Evolutionary conservation across 2,329 filamentous ascomycete species (phyloP).

Genomic region (Eurotiales sp.): DNA sequence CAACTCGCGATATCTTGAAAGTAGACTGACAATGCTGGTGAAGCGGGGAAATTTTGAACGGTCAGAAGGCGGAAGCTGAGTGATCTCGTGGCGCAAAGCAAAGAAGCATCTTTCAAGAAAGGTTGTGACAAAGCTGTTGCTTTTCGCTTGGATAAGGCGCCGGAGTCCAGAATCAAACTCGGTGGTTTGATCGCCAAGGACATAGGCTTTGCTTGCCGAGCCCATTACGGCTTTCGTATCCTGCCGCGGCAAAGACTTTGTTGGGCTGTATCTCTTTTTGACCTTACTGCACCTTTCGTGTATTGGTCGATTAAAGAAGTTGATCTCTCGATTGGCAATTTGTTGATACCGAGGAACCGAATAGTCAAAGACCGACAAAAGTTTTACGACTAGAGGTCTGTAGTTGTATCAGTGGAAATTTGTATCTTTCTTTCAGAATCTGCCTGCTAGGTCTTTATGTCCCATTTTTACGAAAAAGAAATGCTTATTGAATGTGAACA

Average conservation of each 20-base stretch:
- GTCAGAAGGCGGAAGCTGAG: constrained; percentile 30
- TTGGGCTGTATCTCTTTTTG: background rate
- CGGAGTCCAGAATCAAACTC: constrained; percentile 41
- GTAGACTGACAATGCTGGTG: constrained; percentile 36
- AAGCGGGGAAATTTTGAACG: constrained; percentile 37
- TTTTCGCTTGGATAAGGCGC: constrained; percentile 39
- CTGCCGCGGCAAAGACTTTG: background rate
- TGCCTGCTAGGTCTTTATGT: constrained; percentile 6
- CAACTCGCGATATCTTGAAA: constrained; percentile 30
- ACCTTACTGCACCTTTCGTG: no score
- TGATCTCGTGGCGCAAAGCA: constrained; percentile 40
- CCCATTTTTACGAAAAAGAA: background rate
- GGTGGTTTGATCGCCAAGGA: constrained; percentile 47
- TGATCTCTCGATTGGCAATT: background rate
- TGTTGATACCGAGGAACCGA: background rate
- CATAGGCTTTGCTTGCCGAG: constrained; percentile 34
- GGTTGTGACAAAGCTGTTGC: constrained; percentile 38
- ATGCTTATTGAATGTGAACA: constrained; percentile 6
- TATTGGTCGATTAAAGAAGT: background rate
- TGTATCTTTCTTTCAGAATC: background rate
- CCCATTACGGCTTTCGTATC: constrained; percentile 22
- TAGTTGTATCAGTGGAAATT: background rate
- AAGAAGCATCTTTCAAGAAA: constrained; percentile 43
- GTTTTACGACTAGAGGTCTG: background rate
- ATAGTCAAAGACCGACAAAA: background rate